phyloP scores from a whole-genome alignment of 306 rosid species.

The Macrotyloma uniflorum region DNA sequence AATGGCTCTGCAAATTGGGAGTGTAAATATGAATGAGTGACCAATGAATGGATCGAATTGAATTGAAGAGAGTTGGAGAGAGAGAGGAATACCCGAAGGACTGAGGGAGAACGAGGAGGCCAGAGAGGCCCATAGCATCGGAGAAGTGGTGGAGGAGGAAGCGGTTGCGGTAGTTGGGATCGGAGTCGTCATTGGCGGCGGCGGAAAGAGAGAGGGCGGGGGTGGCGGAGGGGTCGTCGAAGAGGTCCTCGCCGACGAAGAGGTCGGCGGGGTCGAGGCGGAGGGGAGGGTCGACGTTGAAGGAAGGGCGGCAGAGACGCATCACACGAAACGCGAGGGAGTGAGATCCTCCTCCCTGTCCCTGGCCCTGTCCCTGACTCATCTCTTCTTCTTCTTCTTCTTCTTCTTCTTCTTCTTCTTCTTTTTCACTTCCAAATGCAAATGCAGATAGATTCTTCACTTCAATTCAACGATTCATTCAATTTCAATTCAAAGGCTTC shows the following conservation, averaged over 20 bases:
- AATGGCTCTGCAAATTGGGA: slow-evolving; percentile 65
- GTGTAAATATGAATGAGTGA: not conserved
- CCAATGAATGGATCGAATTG: not conserved
- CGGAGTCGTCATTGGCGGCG: slow-evolving; percentile 53
- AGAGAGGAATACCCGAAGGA: slow-evolving; percentile 72
- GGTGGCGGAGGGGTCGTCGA: slow-evolving; percentile 73
- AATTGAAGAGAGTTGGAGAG: not conserved
- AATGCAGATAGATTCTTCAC: too few relatives aligned
- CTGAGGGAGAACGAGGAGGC: slow-evolving; percentile 98
- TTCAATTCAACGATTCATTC: not conserved
- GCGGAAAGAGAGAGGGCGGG: slow-evolving; percentile 43
- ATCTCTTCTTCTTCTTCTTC: slow-evolving; percentile 35
- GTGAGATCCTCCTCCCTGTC: slow-evolving; percentile 54
- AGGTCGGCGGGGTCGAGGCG: slow-evolving; percentile 83
- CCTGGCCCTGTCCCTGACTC: slow-evolving; percentile 39
- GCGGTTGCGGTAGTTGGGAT: slow-evolving; percentile 68
- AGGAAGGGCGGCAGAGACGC: slow-evolving; percentile 89
- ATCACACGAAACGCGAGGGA: slow-evolving; percentile 88
- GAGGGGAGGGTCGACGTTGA: slow-evolving; percentile 86
- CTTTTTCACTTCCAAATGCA: not conserved
- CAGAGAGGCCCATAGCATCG: slow-evolving; percentile 88
- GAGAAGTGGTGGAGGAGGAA: slow-evolving; percentile 77
- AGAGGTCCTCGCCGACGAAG: slow-evolving; percentile 81
- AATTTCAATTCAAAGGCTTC: not conserved
- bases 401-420: not conserved